Percentiles rank a stretch among this genome's conserved stretches.
These are phyloP conservation scores for Coemansia sp. DNA, from an alignment of 192 early-diverging fungal species.

Conservation along the genomic window DNA sequence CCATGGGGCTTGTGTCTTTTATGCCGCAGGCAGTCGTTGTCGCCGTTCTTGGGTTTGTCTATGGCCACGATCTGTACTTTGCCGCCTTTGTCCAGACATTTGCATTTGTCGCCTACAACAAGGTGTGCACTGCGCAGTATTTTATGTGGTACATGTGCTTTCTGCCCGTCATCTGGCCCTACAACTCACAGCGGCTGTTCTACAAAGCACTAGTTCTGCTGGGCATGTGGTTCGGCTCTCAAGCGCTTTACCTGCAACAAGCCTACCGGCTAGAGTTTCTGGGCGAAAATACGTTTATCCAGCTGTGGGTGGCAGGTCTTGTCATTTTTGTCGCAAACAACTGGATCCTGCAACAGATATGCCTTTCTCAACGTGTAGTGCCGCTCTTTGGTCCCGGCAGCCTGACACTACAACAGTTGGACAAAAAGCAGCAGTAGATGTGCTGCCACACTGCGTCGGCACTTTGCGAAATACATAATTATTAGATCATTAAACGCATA, in stretches of 20 bases:
- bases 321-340: conserved; percentile 69
- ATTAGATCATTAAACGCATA: not conserved
- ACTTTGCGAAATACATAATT: not conserved
- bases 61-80: conserved; percentile 79
- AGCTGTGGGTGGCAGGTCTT: conserved; percentile 68
- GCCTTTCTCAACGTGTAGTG: conserved; percentile 22
- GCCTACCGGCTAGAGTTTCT: conserved; percentile 88
- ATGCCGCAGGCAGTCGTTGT: conserved; percentile 76
- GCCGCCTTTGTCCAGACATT: conserved; percentile 91
- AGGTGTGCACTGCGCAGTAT: conserved; percentile 96
- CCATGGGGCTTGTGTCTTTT: conserved; percentile 71
- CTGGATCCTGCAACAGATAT: conserved; percentile 60
- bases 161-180: conserved; percentile 80
- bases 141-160: conserved; percentile 99
- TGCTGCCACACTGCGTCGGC: not conserved
- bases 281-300: conserved; percentile 75
- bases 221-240: conserved; percentile 65
- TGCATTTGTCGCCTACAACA: conserved; percentile 93
- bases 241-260: conserved; percentile 80
- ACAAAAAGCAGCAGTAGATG: conserved; percentile 2
- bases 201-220: conserved; percentile 56
- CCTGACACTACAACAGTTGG: not conserved
- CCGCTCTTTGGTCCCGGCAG: conserved; percentile 12
- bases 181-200: conserved; percentile 44
- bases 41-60: conserved; percentile 60